Evolutionary conservation across 1,284 basidiomycete genomes (phyloP).

Genomic region (Nidula niveotomentosa): DNA sequence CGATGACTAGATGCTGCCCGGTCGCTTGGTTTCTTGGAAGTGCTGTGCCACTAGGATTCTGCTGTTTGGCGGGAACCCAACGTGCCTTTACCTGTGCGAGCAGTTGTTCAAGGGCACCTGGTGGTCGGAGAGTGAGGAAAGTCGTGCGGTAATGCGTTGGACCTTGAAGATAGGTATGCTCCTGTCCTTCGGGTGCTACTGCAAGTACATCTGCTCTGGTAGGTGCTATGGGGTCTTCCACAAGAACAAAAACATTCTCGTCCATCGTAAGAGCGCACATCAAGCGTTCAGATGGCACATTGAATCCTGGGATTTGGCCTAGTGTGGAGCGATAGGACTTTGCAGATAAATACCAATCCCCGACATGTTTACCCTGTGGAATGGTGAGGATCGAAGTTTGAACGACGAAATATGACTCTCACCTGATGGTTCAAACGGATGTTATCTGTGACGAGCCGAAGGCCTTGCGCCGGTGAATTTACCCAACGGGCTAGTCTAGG

Average conservation of each 20-base stretch:
- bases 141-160: slow-evolving; percentile 73
- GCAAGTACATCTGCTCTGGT: slow-evolving; percentile 58
- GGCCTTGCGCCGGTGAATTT: slow-evolving; percentile 70
- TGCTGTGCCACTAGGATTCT: too few relatives aligned
- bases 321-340: slow-evolving; percentile 73
- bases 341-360: slow-evolving; percentile 67
- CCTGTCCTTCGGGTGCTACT: slow-evolving; percentile 36
- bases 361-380: slow-evolving; percentile 50
- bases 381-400: slow-evolving; percentile 7
- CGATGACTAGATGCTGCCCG: slow-evolving; percentile 65
- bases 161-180: slow-evolving; percentile 35
- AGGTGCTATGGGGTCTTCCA: slow-evolving; percentile 73
- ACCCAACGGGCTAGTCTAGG: slow-evolving; percentile 74
- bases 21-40: slow-evolving; percentile 46
- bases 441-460: slow-evolving; percentile 67
- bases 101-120: slow-evolving; percentile 70
- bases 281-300: slow-evolving; percentile 56
- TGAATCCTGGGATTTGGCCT: slow-evolving; percentile 46
- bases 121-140: slow-evolving; percentile 70
- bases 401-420: slow-evolving; percentile 18
- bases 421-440: slow-evolving; percentile 72
- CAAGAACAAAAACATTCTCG: slow-evolving; percentile 71
- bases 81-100: slow-evolving; percentile 68
- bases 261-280: slow-evolving; percentile 77
- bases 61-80: slow-evolving; percentile 69